These are phyloP conservation scores for Suillus placidus DNA, from an alignment of 768 basidiomycete genomes.

Conservation along the genomic window DNA sequence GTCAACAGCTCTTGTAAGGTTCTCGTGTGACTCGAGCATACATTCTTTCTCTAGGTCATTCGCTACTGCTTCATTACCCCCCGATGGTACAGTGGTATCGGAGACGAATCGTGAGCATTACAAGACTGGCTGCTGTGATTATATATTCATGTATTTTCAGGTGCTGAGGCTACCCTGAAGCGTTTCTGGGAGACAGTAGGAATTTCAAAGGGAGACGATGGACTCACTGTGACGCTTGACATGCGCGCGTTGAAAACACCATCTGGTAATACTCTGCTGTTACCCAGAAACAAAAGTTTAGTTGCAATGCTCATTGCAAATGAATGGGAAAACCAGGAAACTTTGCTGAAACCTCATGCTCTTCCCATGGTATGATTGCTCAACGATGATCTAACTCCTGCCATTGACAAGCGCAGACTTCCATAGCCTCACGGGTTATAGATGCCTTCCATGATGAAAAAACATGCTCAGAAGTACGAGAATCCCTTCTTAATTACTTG, in stretches of 20 bases:
- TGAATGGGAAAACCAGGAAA: conserved; percentile 96
- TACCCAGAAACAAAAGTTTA: conserved; percentile 71
- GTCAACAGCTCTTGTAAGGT: background rate
- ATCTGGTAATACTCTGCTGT: conserved; percentile 68
- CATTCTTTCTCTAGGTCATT: conserved; percentile 12
- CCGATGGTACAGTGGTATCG: conserved; percentile 51
- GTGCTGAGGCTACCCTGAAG: conserved; percentile 82
- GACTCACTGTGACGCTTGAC: conserved; percentile 74
- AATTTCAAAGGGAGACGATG: conserved; percentile 58
- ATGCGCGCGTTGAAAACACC: conserved; percentile 87
- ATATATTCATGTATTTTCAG: conserved; percentile 42
- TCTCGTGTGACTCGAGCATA: background rate
- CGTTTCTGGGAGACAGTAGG: conserved; percentile 96
- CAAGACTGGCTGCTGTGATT: background rate
- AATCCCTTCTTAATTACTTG: conserved; percentile 77
- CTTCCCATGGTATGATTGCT: conserved; percentile 74
- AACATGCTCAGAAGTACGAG: conserved; percentile 63
- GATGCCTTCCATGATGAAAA: conserved; percentile 67
- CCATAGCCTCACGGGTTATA: conserved; percentile 85
- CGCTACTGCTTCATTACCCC: conserved; percentile 14
- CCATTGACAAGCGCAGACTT: conserved; percentile 62
- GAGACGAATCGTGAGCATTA: conserved; percentile 63
- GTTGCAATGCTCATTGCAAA: conserved; percentile 86
- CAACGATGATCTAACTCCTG: conserved; percentile 4
- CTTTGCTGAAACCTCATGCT: conserved; percentile 83